Evolutionary conservation across 371 early-diverging fungal species (phyloP).

Genomic region (Chytridiales sp.): DNA sequence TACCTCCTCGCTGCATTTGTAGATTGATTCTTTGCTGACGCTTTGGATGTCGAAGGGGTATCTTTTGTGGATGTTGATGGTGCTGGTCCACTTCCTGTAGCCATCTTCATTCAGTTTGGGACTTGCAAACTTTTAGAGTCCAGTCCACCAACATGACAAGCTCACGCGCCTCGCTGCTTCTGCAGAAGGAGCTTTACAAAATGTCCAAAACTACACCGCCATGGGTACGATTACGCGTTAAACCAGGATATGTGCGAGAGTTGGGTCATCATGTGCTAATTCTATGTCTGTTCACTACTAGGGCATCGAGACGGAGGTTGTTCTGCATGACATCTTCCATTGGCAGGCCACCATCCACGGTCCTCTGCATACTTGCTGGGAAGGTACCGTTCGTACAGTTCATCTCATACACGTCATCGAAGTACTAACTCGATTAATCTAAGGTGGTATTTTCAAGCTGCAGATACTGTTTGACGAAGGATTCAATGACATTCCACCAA

Average conservation of each 20-base stretch:
- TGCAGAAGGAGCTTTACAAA: conserved; percentile 6
- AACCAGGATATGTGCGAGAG: too few species aligned
- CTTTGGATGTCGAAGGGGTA: too few species aligned
- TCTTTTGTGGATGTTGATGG: too few species aligned
- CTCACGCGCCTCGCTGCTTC: conserved; percentile 5
- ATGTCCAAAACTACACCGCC: neutral
- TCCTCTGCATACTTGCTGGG: conserved; percentile 40
- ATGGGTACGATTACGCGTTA: neutral
- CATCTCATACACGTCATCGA: neutral
- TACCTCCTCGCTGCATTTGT: too few species aligned
- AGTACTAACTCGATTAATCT: neutral
- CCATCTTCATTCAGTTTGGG: too few species aligned
- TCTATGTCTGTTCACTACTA: too few species aligned
- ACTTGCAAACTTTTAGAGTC: too few species aligned
- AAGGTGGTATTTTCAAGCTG: conserved; percentile 45
- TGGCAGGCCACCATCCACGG: conserved; percentile 39
- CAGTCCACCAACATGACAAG: neutral
- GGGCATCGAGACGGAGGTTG: too few species aligned
- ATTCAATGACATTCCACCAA: conserved; percentile 45
- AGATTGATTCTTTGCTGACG: too few species aligned
- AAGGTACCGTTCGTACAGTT: conserved; percentile 26
- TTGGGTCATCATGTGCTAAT: too few species aligned
- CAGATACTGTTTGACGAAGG: conserved; percentile 38
- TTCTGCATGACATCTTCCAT: conserved; percentile 39
- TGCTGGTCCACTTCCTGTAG: too few species aligned